Conservation (phyloP, 176 grass and related monocot species). For the Ensete glaucum region DNA sequence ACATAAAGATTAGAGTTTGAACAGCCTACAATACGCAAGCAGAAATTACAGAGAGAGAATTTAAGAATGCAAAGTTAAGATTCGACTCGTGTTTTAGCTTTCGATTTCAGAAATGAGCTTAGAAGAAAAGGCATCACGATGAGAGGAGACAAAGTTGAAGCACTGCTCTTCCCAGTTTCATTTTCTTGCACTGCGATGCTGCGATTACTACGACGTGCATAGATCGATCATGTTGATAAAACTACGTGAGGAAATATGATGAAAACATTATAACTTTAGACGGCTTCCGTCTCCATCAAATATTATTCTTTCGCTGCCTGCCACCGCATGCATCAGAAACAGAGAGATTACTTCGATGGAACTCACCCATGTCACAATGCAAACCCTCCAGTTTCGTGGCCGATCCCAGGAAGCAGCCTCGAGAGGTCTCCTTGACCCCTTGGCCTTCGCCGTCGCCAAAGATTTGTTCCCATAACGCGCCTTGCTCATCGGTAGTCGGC, state of each 20-base stretch:
- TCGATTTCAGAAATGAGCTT: too few species aligned
- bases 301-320: not conserved
- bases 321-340: not conserved
- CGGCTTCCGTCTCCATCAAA: not conserved
- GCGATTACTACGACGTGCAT: too few species aligned
- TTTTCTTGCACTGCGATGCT: too few species aligned
- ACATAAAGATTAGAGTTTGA: conserved; percentile 7
- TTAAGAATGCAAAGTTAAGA: not conserved
- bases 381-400: not conserved
- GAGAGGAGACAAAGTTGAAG: too few species aligned
- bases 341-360: not conserved
- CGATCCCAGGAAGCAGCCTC: conserved; percentile 15
- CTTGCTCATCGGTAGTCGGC: not conserved
- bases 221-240: too few species aligned
- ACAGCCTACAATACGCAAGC: not conserved
- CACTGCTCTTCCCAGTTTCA: too few species aligned
- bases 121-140: too few species aligned
- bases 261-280: not conserved
- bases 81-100: too few species aligned
- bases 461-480: not conserved
- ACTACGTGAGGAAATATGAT: too few species aligned
- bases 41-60: not conserved
- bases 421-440: conserved; percentile 20
- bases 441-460: not conserved
- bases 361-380: not conserved